A percentile compares a stretch with the other conserved stretches of the same genome.
Conservation (phyloP, 1,284 basidiomycete genomes). For the Cutaneotrichosporon daszewskae region DNA sequence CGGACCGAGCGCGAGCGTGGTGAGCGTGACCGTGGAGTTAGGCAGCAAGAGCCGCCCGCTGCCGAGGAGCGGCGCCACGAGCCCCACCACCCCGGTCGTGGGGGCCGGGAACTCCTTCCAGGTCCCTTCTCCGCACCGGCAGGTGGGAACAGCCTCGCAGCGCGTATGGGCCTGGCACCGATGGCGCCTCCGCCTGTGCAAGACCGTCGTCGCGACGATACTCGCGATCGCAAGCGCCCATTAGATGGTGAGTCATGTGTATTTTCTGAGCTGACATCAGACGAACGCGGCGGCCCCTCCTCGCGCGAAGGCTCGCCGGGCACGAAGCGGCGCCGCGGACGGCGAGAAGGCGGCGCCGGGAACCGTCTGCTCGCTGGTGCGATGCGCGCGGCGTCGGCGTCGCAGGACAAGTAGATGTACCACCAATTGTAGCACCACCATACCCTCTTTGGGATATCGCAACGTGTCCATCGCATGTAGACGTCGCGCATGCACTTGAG, state of each 20-base stretch:
- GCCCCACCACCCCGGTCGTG: neutral
- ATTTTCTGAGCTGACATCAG: neutral
- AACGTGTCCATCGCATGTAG: too few species aligned
- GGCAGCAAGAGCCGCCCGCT: too few species aligned
- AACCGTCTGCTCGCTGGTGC: neutral
- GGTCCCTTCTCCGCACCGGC: neutral
- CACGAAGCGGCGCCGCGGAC: neutral
- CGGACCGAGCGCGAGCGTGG: too few species aligned
- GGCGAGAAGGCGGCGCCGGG: neutral
- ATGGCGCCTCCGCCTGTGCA: neutral
- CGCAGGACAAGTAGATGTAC: too few species aligned
- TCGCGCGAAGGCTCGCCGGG: conserved; percentile 8
- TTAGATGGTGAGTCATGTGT: conserved; percentile 1
- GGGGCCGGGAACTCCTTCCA: conserved; percentile 1
- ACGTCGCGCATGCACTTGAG: too few species aligned
- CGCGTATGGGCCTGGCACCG: conserved; percentile 5
- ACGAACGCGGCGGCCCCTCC: conserved; percentile 3
- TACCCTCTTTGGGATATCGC: too few species aligned
- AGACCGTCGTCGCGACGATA: neutral
- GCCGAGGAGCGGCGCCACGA: neutral
- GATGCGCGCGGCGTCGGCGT: neutral
- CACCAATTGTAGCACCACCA: too few species aligned
- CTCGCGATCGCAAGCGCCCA: conserved; percentile 3
- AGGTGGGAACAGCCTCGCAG: conserved; percentile 1
- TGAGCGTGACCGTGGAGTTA: too few species aligned